Base-by-base conservation (phyloP, 169 alveolate genomes). In the Plasmodium reichenowi region DNA sequence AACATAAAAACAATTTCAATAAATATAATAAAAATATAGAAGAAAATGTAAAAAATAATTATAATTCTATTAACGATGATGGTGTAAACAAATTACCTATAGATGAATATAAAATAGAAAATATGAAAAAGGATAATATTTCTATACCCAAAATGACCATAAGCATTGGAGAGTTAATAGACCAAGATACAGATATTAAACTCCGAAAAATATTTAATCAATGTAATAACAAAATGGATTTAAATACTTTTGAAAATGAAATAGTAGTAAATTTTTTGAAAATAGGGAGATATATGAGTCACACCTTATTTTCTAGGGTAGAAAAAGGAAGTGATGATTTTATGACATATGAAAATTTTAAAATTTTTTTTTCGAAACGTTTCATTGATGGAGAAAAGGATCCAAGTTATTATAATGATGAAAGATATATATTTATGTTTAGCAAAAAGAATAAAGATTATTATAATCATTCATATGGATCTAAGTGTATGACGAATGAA, bases 221-320 rank as follows among this genome's bases (percentile, higher is more conserved):
- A 43, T 71, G 58, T 59, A 62, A 83, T 47, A 83, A 83, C 20
- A 83, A 59, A 83, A 83, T 83, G 91, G 17, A 83, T 83, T 38
- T 83, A 67, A 74, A 83, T 5, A 15, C 20, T 15, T 83, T 83
- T 63, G 91, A 83, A 45, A 56, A 48, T 15, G 12, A 68, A 47
- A 20, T 83, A 68, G 91, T 83, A 9, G 72, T 83, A 6, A 52
- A 83, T 58, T 83, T 83, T 83, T 72, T 83, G 32, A 83, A 83
- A 58, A 83, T 83, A 45, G 91, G 91, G n/a, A 83, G 73, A 83
- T 83, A 83, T 50, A 83, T 83, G 91, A 83, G 91, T 70, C 91
- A 83, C 17, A 83, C 91, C 8, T 56, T 83, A 32, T 83, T 56
- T 29, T 83, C 91, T 20, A 56, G 38, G 26, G 59, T 83, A 22